A percentile compares a stretch with the other conserved stretches of the same genome.
Conservation (phyloP, 169 alveolate species). For the Cryptosporidium muris region DNA sequence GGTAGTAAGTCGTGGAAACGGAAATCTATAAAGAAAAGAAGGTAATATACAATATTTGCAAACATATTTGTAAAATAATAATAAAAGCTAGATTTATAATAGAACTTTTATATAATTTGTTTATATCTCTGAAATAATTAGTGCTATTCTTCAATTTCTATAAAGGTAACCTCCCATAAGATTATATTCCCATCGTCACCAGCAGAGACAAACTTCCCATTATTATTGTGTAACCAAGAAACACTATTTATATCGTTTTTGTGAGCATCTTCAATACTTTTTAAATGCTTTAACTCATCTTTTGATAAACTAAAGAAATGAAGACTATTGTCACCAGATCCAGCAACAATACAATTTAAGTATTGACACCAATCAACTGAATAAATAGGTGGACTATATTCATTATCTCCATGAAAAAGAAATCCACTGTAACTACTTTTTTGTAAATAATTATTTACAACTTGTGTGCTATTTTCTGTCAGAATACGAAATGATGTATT, state of each 20-base stretch:
- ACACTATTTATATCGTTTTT: conserved; percentile 16
- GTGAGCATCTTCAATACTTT: conserved; percentile 51
- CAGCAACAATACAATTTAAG: conserved; percentile 41
- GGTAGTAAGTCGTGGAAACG: conserved; percentile 57
- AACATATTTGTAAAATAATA: not conserved
- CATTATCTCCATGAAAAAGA: not conserved
- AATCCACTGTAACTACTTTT: too few relatives aligned
- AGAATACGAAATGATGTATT: not conserved
- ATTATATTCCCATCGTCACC: conserved; percentile 64
- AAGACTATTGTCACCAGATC: conserved; percentile 36
- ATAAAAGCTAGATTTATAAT: not conserved
- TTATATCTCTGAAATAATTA: not conserved
- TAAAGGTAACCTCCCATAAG: conserved; percentile 24
- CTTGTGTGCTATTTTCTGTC: too few relatives aligned
- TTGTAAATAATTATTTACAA: too few relatives aligned
- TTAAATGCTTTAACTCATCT: not conserved
- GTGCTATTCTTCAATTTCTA: not conserved
- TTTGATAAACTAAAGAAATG: conserved; percentile 1
- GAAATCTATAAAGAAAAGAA: conserved; percentile 9
- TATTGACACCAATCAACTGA: conserved; percentile 60
- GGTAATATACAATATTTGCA: not conserved
- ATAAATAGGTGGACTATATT: conserved; percentile 45
- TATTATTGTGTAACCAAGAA: conserved; percentile 56
- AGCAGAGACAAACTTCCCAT: conserved; percentile 41
- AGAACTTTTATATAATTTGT: not conserved